Evolutionary conservation across 306 rosid genomes (phyloP), one percentile per base, ranked within the genome.

Genomic region (Begonia peltatifolia): DNA sequence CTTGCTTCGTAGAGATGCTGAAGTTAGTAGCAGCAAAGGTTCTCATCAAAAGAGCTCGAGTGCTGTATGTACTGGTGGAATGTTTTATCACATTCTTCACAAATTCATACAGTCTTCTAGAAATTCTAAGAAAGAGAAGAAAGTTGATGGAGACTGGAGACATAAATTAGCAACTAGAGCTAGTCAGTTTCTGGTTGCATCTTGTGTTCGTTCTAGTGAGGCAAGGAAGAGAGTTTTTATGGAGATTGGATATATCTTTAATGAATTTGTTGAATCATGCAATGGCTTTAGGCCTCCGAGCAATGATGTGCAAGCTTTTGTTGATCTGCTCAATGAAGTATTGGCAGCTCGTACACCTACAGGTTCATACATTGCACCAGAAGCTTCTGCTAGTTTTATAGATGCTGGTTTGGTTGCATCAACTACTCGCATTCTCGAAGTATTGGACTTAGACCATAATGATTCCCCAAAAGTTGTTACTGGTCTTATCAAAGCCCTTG

Each of bases 81-180:
- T 84, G 57, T 84, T 89, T 69, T 72, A 72, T 67, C 89, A 89
- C 60, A 77, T 84, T 70, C 89, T 89, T 58, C 83, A 82, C 48
- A 81, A 80, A 63, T 80, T 84, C 57, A 81, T 84, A 61, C 87
- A 92, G 57, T 68, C 61, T 58, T 74, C 78, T 48, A 78, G 84
- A 52, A 80, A 73, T 65, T 68, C 74, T 36, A 84, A 78, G 61
- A 89, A 76, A 71, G 97, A 89, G 65, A 89, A 89, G 81, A 82
- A 74, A 80, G 53, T 50, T 55, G 97, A 89, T 61, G 87, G 87
- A 62, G 94, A 84, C 68, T 89, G 97, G 97, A 82, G 84, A 80
- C 97, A 89, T 78, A 89, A 89, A 71, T 75, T 89, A 65, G 97
- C 94, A 74, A 80, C 74, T 65, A 76, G 95, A 70, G 89, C 90